phyloP scores from a whole-genome alignment of 345 rosid species.

The Aethionema arabicum region DNA sequence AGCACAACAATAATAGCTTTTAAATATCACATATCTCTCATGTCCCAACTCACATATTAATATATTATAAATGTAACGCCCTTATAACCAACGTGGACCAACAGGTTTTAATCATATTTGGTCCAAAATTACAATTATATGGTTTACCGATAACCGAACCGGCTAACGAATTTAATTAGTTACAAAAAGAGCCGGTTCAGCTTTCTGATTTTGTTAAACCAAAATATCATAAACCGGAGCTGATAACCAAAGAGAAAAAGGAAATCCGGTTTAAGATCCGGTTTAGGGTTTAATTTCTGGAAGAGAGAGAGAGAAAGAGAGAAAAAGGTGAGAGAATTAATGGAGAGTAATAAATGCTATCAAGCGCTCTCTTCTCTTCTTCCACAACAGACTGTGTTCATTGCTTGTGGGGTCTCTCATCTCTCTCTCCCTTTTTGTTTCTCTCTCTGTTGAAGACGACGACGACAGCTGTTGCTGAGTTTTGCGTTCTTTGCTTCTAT shows the following conservation, averaged over 20 bases:
- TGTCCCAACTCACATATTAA: slow-evolving; percentile 25
- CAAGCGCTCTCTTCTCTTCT: slow-evolving; percentile 35
- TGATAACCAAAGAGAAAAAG: background rate
- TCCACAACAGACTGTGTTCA: slow-evolving; percentile 38
- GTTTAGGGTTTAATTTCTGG: slow-evolving; percentile 17
- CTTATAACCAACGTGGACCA: slow-evolving; percentile 4
- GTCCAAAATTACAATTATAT: slow-evolving; percentile 10
- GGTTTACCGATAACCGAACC: background rate
- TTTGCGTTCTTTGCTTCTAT: slow-evolving; percentile 23
- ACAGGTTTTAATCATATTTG: background rate
- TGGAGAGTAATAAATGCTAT: slow-evolving; percentile 39
- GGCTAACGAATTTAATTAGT: background rate
- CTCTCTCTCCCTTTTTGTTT: slow-evolving; percentile 11
- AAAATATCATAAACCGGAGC: background rate
- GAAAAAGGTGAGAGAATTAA: slow-evolving; percentile 32
- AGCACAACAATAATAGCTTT: slow-evolving; percentile 21
- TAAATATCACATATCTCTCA: slow-evolving; percentile 29
- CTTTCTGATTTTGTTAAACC: background rate
- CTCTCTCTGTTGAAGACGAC: slow-evolving; percentile 31
- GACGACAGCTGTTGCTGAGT: slow-evolving; percentile 37
- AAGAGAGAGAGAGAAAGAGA: slow-evolving; percentile 12
- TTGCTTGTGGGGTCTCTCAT: slow-evolving; percentile 37
- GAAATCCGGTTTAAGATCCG: slow-evolving; percentile 7
- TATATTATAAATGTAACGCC: slow-evolving; percentile 27
- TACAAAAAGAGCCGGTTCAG: no score